Conservation (phyloP, 2,329 filamentous ascomycete species). For the Sclerotinia nivalis region DNA sequence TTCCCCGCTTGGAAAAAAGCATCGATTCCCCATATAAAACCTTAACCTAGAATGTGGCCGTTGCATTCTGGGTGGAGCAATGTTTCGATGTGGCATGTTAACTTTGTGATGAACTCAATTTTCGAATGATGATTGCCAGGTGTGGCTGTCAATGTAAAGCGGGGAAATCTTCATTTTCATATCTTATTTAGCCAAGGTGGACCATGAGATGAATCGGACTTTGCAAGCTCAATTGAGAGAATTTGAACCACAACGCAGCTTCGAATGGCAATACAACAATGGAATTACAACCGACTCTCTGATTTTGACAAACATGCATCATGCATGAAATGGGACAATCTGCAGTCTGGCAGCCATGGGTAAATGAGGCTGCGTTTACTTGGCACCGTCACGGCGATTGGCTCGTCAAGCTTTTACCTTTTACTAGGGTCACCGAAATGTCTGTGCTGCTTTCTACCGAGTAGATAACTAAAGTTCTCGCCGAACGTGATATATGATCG, state of each 20-base stretch:
- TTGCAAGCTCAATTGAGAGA: not conserved
- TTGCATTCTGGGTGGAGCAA: not conserved
- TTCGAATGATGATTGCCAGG: not conserved
- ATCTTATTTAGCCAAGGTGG: not conserved
- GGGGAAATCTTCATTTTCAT: not conserved
- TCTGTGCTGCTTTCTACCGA: not conserved
- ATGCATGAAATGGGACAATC: not conserved
- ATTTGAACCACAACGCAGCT: not conserved
- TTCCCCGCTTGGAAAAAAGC: too few relatives aligned
- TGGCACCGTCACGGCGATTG: not conserved
- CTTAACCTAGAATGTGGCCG: too few relatives aligned
- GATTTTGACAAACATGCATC: not conserved
- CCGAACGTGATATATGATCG: not conserved
- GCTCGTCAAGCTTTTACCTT: not conserved
- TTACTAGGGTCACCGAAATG: not conserved
- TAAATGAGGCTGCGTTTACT: not conserved
- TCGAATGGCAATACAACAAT: not conserved
- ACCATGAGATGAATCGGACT: not conserved
- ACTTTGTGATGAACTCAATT: not conserved
- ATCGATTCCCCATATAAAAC: too few relatives aligned
- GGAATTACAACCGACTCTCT: not conserved
- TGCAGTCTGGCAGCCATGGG: not conserved
- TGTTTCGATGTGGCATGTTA: not conserved
- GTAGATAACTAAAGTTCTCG: not conserved
- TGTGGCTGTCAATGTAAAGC: not conserved